Percentiles rank a stretch among this genome's conserved stretches.
Evolutionary conservation across 176 grass and related monocot genomes (phyloP).

Genomic region (Triticum timopheevii): DNA sequence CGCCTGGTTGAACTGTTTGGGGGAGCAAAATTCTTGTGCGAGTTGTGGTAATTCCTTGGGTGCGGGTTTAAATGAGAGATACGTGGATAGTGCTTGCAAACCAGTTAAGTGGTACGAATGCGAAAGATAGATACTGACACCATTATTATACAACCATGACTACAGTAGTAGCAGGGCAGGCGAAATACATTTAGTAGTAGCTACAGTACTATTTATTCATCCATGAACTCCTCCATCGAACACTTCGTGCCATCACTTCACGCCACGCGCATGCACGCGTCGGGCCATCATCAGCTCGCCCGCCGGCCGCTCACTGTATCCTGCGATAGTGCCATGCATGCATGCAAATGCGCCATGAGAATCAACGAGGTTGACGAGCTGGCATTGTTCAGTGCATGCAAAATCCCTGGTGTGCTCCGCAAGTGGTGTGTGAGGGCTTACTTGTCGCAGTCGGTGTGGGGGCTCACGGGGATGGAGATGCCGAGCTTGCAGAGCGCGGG

Average conservation of each 20-base stretch:
- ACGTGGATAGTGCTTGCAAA: background rate
- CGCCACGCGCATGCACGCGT: background rate
- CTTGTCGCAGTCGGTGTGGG: conserved; percentile 43
- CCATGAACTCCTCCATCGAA: background rate
- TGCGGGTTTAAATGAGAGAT: background rate
- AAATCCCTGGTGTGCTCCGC: background rate
- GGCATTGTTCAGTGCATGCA: background rate
- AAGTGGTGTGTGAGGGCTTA: background rate
- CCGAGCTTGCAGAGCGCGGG: conserved; percentile 45
- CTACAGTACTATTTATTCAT: background rate
- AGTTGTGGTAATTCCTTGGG: background rate
- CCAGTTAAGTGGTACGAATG: background rate
- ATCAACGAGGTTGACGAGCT: background rate
- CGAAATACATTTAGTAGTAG: background rate
- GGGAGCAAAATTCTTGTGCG: too few relatives aligned
- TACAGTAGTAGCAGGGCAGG: background rate
- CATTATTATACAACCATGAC: background rate
- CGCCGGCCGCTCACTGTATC: background rate
- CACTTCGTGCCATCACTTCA: background rate
- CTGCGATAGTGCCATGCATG: background rate
- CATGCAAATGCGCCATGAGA: background rate
- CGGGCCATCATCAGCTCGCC: background rate
- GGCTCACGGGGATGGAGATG: conserved; percentile 42
- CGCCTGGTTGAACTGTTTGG: too few relatives aligned
- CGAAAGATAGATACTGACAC: background rate